These are phyloP conservation scores for Mrakia gelida DNA, from an alignment of 768 basidiomycete genomes.

Conservation along the genomic window DNA sequence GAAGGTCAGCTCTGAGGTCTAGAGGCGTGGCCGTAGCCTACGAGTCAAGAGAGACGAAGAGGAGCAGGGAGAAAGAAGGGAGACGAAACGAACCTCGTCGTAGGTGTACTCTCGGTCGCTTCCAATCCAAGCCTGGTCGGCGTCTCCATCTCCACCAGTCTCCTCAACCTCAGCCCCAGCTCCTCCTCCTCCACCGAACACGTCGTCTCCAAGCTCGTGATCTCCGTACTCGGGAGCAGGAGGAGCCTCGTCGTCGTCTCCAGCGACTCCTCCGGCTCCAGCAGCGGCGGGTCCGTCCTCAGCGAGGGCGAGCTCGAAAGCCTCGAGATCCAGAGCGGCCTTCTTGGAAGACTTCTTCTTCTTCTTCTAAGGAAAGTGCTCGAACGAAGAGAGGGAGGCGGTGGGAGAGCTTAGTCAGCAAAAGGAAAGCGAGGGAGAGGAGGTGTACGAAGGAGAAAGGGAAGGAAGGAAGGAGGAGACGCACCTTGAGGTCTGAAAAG, in stretches of 20 bases:
- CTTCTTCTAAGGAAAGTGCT: constrained; percentile 44
- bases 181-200: constrained; percentile 58
- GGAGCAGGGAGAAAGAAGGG: not conserved
- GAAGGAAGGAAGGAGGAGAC: not conserved
- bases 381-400: not conserved
- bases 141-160: constrained; percentile 38
- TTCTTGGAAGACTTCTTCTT: constrained; percentile 61
- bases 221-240: constrained; percentile 38
- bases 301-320: constrained; percentile 87
- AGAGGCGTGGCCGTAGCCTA: too few relatives aligned
- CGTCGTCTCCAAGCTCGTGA: constrained; percentile 81
- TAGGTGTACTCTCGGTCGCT: constrained; percentile 96
- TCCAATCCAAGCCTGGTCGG: constrained; percentile 60
- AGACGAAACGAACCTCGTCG: constrained; percentile 61
- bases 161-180: constrained; percentile 34
- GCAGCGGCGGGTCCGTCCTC: constrained; percentile 58
- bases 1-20: not conserved
- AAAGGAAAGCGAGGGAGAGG: not conserved
- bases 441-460: constrained; percentile 38
- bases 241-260: constrained; percentile 55
- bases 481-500: constrained; percentile 37
- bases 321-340: constrained; percentile 80
- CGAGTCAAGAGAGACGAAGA: too few relatives aligned
- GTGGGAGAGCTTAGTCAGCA: not conserved
- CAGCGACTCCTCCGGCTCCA: constrained; percentile 51